These are phyloP conservation scores for Populus deltoides DNA, from an alignment of 345 rosid genomes.

Conservation along the genomic window DNA sequence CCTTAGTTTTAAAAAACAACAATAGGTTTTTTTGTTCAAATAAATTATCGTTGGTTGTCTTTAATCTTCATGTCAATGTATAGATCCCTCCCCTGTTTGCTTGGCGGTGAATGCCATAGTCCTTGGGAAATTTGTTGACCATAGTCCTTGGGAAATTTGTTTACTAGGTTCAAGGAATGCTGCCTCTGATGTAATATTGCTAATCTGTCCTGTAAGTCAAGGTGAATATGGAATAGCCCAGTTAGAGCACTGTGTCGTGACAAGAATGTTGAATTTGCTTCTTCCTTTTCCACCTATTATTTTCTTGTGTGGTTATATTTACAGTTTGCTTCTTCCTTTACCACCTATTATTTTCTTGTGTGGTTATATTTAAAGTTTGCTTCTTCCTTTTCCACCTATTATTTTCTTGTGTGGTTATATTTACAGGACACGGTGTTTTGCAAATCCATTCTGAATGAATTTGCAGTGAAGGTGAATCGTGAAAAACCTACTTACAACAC, in stretches of 20 bases:
- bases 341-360: neutral
- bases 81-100: no score
- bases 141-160: no score
- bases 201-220: neutral
- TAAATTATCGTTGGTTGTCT: neutral
- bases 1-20: neutral
- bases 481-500: slow-evolving; percentile 26
- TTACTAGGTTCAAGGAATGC: no score
- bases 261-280: neutral
- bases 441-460: slow-evolving; percentile 48
- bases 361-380: slow-evolving; percentile 22
- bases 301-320: no score
- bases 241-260: neutral
- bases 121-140: no score
- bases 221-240: neutral
- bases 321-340: no score
- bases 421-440: slow-evolving; percentile 34
- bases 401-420: neutral
- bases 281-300: neutral
- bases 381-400: neutral
- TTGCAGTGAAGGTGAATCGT: slow-evolving; percentile 31
- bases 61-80: no score
- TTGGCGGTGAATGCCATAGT: no score
- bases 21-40: neutral
- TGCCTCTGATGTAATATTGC: no score